Evolutionary conservation across 768 basidiomycete species (phyloP), one percentile per base, ranked within the genome.

Genomic region (Tulasnella sp.): DNA sequence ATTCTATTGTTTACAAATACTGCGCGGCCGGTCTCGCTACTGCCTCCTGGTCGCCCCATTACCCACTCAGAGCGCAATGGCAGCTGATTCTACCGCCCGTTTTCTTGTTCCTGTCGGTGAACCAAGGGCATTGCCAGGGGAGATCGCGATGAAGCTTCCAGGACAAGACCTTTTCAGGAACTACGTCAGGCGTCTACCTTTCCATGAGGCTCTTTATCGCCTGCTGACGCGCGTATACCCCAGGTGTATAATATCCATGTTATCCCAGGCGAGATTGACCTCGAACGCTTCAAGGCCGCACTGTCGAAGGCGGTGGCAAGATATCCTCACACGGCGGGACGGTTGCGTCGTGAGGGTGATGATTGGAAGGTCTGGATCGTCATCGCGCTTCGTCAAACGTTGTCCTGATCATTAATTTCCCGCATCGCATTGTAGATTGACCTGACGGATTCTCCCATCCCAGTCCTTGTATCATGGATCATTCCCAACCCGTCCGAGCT

Each of bases 291-390:
- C 26, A 61, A 70, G n/a, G 15, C 55, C 35, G 75, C 75, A 2
- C 18, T 76, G 37, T 51, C 75, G 20, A 76, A 57, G 75, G 29
- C 55, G 9, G 3, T 61, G 9, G 29, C 75, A 57, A 51, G 55
- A 70, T 76, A 39, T 39, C 75, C 75, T 13, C 75, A 51, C 20
- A 39, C 39, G 23, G 75, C 75, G n/a, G 75, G 75, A n/a, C 48
- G 75, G 39, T 70, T 76, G 26, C 29, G 16, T 26, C 32, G 57
- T 10, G 67, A 61, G 75, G 75, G 75, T 35, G 75, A 76, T 70
- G 55, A 57, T 26, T 76, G 75, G 75, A 76, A 35, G 55, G 75
- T 61, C 29, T 11, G 35, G 23, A 40, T 29, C 10, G 35, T 26
- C 40, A 20, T 18, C 32, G 6, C 5, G 5, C 11, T 32, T n/a